phyloP scores from a whole-genome alignment of 371 early-diverging fungal genomes.

The Capniomyces stellatus region DNA sequence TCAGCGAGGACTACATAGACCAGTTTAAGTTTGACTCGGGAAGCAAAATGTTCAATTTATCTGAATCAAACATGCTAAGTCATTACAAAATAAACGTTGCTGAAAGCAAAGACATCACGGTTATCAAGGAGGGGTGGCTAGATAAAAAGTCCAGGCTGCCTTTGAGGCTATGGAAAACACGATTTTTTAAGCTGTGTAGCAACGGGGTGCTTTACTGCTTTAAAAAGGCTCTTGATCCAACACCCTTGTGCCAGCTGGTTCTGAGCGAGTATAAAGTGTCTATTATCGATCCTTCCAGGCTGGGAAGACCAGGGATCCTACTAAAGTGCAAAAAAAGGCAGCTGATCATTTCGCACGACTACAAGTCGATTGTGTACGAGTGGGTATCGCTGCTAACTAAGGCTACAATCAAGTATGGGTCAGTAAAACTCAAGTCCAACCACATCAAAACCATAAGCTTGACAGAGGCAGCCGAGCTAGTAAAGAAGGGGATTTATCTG shows the following conservation, averaged over 20 bases:
- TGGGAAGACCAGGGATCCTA: background rate
- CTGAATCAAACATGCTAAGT: background rate
- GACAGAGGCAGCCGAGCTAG: conserved; percentile 1
- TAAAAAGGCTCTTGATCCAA: background rate
- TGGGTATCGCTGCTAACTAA: background rate
- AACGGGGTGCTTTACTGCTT: background rate
- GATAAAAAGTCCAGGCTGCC: background rate
- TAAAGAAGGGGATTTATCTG: background rate
- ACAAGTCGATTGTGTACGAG: background rate
- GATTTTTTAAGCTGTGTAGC: background rate
- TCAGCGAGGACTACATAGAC: background rate
- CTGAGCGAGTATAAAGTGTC: background rate
- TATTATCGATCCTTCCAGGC: background rate
- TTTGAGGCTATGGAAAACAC: background rate
- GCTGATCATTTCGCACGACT: background rate
- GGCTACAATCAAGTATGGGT: background rate
- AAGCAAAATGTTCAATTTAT: background rate
- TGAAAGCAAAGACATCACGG: background rate
- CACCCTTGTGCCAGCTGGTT: background rate
- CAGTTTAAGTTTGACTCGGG: background rate
- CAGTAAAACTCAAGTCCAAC: background rate
- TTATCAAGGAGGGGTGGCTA: background rate
- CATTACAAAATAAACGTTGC: background rate
- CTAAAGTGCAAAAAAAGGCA: background rate
- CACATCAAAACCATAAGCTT: background rate